Base-by-base conservation (phyloP, 2,329 filamentous ascomycete species). In the Diplodia intermedia region DNA sequence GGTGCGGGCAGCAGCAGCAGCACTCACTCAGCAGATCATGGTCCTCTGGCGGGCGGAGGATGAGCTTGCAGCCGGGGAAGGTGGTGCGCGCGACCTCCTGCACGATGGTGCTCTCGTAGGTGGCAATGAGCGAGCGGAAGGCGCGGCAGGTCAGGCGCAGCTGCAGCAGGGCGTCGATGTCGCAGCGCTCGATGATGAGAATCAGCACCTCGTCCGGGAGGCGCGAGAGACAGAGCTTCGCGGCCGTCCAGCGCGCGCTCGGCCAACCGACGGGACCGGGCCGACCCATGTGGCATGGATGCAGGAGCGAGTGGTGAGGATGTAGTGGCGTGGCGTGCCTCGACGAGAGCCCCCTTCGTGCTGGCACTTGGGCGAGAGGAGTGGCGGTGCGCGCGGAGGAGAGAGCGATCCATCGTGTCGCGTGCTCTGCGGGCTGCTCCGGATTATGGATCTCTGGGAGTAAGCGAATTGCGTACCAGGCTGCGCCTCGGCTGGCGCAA, bases 21-120 rank as follows among this genome's bases (percentile, higher is more conserved):
- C 29, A 63, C 43, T 20, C 50, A 62, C 66, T 67, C 31, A 61
- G 66, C 60, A 43, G 57, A 65, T 68, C 57, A 14, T 47, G 26
- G 38, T 68, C 57, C 11, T 33, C 57, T 14, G 66, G 38, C 36
- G 66, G 66, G 14, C 66, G 55, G 38, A 68, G 60, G 15, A 68
- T 56, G 29, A 63, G 40, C 50, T 57, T 56, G 67, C 70, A 69
- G 40, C 60, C 62, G 18, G 75, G 73, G 38, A 76, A 76, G 8
- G 74, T 78, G 9, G 68, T 68, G 50, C 71, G 73, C 26, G 74
- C 76, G 12, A 73, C 73, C 8, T 72, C 66, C 8, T 74, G 74
- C 23, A 72, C 73, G 33, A 79, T 76, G 5, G 74, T 74, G 15
- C 70, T 63, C 15, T 75, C 72, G 63, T 75, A 76, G 12, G 71